Base-by-base conservation (phyloP, 768 basidiomycete species). In the Sutorius australiensis region DNA sequence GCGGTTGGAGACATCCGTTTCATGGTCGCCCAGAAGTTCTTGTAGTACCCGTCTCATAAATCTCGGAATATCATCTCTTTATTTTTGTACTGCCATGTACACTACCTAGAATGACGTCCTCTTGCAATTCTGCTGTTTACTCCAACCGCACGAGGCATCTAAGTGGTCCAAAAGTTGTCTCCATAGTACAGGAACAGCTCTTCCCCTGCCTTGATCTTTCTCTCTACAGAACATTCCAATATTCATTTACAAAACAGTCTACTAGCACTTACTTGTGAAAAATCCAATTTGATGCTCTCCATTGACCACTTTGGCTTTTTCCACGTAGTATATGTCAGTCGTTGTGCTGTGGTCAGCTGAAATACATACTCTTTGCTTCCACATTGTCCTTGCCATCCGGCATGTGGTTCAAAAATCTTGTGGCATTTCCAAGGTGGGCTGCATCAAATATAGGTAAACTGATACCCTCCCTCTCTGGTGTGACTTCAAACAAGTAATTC, bases 1-100 rank as follows among this genome's bases (percentile, higher is more conserved):
- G 75, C 53, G 71, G 74, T n/a, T 77, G 74, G 76, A 66, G 75
- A 19, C 74, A 76, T 63, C 68, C 74, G 27, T 76, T 77, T 50
- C 74, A 78, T 58, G 75, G 74, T 28, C 59, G 61, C 17, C 55
- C 61, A 12, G 71, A 71, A 39, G 70, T 72, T 2, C 62, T 63
- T 5, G 75, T 77, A 1, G 67, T 76, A 19, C 62, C 68, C 7
- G 56, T 69, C 21, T 58, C 40, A 64, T 17, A 17, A 47, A 14
- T 19, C n/a, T 37, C 27, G 5, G 19, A 14, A 19, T 5, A 5
- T 21, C 13, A 27, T 1, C 16, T 36, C 3, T 24, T 4, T 24
- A 5, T 31, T 32, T 17, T 16, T 21, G 14, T 31, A 27, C 24
- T 51, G 40, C 41, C 28, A 3, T 8, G 46, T 30, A 48, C 12